A percentile compares a stretch with the other conserved stretches of the same genome.
phyloP scores from a whole-genome alignment of 768 basidiomycete species.

The Neoboletus brunneissimus region DNA sequence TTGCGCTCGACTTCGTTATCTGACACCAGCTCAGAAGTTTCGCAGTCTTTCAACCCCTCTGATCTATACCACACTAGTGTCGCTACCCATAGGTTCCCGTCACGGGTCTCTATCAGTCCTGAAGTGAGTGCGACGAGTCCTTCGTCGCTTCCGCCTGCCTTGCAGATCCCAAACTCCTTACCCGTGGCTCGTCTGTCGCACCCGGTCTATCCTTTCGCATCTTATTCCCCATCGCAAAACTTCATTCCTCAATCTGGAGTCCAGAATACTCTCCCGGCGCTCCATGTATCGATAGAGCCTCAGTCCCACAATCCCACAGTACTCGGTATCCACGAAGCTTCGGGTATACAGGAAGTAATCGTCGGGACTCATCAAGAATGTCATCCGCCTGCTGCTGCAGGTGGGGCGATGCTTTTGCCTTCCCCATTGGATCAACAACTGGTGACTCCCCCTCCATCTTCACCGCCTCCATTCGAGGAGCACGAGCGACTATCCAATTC shows the following conservation, averaged over 20 bases:
- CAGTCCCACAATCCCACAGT: background rate
- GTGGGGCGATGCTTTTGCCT: background rate
- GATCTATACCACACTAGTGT: slow-evolving; percentile 21
- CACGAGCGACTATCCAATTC: background rate
- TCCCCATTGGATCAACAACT: background rate
- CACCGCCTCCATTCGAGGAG: slow-evolving; percentile 11
- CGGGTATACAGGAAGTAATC: background rate
- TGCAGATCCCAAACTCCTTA: background rate
- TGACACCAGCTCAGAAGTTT: background rate
- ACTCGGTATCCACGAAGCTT: background rate
- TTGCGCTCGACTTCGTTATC: slow-evolving; percentile 5
- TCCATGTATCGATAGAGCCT: background rate
- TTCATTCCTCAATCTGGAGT: background rate
- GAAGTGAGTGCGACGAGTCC: background rate
- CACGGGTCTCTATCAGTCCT: background rate
- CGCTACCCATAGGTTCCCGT: slow-evolving; percentile 3
- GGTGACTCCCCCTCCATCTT: background rate
- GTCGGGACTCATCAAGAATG: background rate
- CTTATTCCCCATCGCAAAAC: background rate
- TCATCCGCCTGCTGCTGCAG: background rate
- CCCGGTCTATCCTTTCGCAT: background rate
- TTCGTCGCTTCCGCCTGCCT: background rate
- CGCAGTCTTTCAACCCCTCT: slow-evolving; percentile 5
- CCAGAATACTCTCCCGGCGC: background rate
- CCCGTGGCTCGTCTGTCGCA: background rate